Percentiles rank a stretch among this genome's conserved stretches.
Conservation (phyloP, 2,329 filamentous ascomycete species). For the Sclerotinia minor region DNA sequence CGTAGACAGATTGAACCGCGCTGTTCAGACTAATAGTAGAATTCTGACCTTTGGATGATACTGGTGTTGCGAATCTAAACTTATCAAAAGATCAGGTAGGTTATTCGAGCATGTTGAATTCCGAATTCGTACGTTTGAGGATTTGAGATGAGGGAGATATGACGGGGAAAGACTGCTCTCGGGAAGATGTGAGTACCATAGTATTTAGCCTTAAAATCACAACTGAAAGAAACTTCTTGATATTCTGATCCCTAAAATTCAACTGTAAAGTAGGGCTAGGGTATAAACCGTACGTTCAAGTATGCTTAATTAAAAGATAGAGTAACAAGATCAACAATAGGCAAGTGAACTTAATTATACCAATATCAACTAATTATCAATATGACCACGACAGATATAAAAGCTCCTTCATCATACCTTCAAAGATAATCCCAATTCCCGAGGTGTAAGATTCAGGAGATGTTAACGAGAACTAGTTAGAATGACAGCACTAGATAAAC, state of each 20-base stretch:
- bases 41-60: conserved; percentile 37
- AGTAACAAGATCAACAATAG: conserved; percentile 38
- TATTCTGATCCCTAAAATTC: neutral
- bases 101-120: conserved; percentile 42
- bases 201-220: no score
- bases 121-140: conserved; percentile 46
- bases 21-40: conserved; percentile 34
- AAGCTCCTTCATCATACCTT: no score
- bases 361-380: rapidly evolving
- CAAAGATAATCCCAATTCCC: neutral
- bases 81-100: conserved; percentile 45
- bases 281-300: neutral
- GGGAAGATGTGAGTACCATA: no score
- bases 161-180: no score
- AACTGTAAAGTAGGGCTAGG: neutral
- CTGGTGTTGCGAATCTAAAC: conserved; percentile 47
- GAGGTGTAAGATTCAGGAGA: no score
- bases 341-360: conserved; percentile 20
- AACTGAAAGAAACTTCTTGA: neutral
- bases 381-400: neutral
- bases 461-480: no score
- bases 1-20: conserved; percentile 29
- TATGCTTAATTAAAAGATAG: no score
- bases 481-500: neutral
- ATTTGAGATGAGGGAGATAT: conserved; percentile 42